These are phyloP conservation scores for Suillus luteus DNA, from an alignment of 768 basidiomycete genomes.

Conservation along the genomic window DNA sequence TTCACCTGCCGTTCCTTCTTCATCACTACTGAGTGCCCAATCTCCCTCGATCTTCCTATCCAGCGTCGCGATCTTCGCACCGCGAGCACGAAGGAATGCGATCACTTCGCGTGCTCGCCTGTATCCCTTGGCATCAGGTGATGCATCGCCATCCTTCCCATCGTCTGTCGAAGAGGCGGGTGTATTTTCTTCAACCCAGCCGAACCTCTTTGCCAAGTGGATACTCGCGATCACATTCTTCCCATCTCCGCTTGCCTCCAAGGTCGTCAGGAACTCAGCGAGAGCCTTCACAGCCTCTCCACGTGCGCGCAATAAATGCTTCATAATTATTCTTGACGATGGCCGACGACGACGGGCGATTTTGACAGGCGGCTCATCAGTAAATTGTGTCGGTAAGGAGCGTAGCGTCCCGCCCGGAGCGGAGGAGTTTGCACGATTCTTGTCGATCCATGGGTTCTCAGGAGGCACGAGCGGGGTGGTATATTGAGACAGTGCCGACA, in stretches of 20 bases:
- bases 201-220: conserved; percentile 50
- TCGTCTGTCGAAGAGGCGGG: conserved; percentile 20
- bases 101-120: conserved; percentile 74
- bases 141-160: conserved; percentile 29
- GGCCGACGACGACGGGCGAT: conserved; percentile 47
- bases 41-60: conserved; percentile 51
- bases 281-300: conserved; percentile 79
- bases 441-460: conserved; percentile 72
- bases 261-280: conserved; percentile 66
- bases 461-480: conserved; percentile 66
- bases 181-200: conserved; percentile 38
- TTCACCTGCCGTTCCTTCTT: conserved; percentile 27
- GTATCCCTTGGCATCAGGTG: conserved; percentile 46
- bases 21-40: conserved; percentile 74
- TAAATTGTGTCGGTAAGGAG: conserved; percentile 24
- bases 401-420: conserved; percentile 18
- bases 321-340: conserved; percentile 81
- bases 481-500: conserved; percentile 73
- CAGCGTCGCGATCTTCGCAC: conserved; percentile 67
- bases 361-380: conserved; percentile 39
- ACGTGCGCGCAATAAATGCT: conserved; percentile 87
- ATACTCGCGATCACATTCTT: conserved; percentile 48
- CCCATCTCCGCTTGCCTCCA: conserved; percentile 51
- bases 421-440: conserved; percentile 35
- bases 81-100: conserved; percentile 63